phyloP scores from a whole-genome alignment of 176 grass and related monocot genomes.

The Guadua angustifolia region DNA sequence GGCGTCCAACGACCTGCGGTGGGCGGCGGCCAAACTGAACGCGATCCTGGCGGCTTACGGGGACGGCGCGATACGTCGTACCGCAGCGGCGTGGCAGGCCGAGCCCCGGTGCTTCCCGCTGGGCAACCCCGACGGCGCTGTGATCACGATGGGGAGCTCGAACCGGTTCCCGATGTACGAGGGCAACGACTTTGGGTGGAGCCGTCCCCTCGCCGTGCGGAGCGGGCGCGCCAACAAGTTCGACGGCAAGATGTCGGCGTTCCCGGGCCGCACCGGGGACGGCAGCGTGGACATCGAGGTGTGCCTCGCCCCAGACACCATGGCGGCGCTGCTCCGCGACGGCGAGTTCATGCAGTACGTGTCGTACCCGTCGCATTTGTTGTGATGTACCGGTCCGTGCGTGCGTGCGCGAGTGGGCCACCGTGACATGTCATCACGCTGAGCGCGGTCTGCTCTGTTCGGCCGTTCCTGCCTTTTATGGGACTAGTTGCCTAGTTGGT shows the following conservation, averaged over 20 bases:
- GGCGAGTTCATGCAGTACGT: slow-evolving; percentile 92
- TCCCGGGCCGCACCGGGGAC: slow-evolving; percentile 63
- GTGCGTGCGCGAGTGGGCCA: slow-evolving; percentile 11
- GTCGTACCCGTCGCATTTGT: slow-evolving; percentile 50
- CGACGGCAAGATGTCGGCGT: slow-evolving; percentile 96
- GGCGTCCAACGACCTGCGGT: slow-evolving; percentile 55
- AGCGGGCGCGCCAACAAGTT: slow-evolving; percentile 95
- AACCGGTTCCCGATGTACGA: slow-evolving; percentile 96
- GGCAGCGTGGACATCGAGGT: slow-evolving; percentile 93
- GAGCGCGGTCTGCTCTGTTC: background rate
- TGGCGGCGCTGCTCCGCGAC: slow-evolving; percentile 87
- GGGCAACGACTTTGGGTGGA: slow-evolving; percentile 96
- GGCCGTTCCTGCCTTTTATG: slow-evolving; percentile 17
- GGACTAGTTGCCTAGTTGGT: slow-evolving; percentile 2
- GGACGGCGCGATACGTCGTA: slow-evolving; percentile 54
- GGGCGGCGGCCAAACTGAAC: slow-evolving; percentile 68
- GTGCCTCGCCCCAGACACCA: slow-evolving; percentile 87
- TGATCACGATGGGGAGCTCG: slow-evolving; percentile 94
- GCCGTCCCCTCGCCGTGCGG: slow-evolving; percentile 69
- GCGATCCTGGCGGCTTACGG: slow-evolving; percentile 62
- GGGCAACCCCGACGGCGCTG: slow-evolving; percentile 91
- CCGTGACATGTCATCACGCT: slow-evolving; percentile 21
- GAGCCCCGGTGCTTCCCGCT: slow-evolving; percentile 85
- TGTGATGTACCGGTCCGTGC: slow-evolving; percentile 31
- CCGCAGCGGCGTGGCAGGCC: slow-evolving; percentile 73